phyloP scores from a whole-genome alignment of 805 yeast genomes.

The Candida boleticola region DNA sequence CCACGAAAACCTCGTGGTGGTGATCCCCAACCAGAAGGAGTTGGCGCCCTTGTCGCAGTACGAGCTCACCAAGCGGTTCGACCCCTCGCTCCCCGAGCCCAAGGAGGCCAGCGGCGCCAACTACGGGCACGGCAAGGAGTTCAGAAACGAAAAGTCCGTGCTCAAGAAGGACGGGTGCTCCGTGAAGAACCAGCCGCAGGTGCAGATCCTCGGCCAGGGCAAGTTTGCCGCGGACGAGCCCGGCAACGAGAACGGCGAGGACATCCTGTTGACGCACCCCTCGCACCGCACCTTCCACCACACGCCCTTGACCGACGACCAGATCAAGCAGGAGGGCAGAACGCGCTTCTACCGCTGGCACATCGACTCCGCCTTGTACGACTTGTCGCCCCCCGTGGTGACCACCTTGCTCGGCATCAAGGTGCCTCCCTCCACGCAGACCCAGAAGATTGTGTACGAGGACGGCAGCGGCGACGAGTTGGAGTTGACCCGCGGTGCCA shows the following conservation, averaged over 20 bases:
- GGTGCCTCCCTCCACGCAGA: conserved; percentile 68
- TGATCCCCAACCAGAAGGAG: conserved; percentile 69
- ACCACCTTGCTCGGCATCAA: conserved; percentile 82
- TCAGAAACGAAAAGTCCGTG: conserved; percentile 53
- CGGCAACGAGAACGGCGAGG: conserved; percentile 62
- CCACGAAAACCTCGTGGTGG: conserved; percentile 65
- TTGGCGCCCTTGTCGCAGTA: conserved; percentile 76
- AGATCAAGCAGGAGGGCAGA: conserved; percentile 55
- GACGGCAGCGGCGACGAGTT: conserved; percentile 54
- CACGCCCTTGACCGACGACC: conserved; percentile 57
- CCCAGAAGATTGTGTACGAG: conserved; percentile 64
- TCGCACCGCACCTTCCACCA: conserved; percentile 82
- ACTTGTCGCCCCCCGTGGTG: conserved; percentile 79
- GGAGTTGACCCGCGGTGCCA: conserved; percentile 78
- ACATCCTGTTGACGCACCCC: conserved; percentile 72
- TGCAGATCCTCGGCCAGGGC: conserved; percentile 87
- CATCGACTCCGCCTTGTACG: conserved; percentile 87
- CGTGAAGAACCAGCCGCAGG: conserved; percentile 83
- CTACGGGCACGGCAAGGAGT: conserved; percentile 84
- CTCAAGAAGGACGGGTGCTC: conserved; percentile 78
- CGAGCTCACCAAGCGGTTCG: conserved; percentile 71
- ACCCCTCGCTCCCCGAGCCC: conserved; percentile 56
- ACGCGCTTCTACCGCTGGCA: conserved; percentile 94
- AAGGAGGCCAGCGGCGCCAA: conserved; percentile 40
- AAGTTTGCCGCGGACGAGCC: conserved; percentile 50